Percentiles rank a stretch among this genome's conserved stretches.
phyloP scores from a whole-genome alignment of 495 filamentous ascomycete genomes.

The Terfezia boudieri region DNA sequence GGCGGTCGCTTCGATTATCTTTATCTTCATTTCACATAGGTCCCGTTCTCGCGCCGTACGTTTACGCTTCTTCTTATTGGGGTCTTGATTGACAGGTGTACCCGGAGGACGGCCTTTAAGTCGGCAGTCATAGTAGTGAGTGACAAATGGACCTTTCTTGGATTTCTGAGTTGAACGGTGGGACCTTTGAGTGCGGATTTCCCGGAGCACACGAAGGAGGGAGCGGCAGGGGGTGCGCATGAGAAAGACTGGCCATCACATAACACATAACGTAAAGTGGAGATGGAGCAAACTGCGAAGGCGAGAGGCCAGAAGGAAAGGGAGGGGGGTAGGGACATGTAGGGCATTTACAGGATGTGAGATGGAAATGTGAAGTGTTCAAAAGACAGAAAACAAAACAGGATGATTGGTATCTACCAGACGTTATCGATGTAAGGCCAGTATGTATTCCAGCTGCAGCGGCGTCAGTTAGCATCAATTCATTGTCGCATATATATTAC shows the following conservation, averaged over 20 bases:
- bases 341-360: neutral
- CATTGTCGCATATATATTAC: neutral
- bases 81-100: constrained; percentile 64
- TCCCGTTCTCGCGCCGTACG: constrained; percentile 52
- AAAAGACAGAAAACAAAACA: neutral
- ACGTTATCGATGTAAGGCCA: constrained; percentile 84
- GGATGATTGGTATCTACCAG: constrained; percentile 28
- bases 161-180: constrained; percentile 72
- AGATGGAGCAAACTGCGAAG: neutral
- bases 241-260: neutral
- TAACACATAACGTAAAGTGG: neutral
- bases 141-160: constrained; percentile 63
- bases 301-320: neutral
- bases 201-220: neutral
- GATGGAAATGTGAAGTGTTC: neutral
- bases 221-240: neutral
- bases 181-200: constrained; percentile 17
- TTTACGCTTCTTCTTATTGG: constrained; percentile 76
- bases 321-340: neutral
- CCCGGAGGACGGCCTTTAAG: constrained; percentile 68
- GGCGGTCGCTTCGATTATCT: constrained; percentile 44
- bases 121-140: constrained; percentile 80
- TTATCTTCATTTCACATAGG: constrained; percentile 80
- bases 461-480: constrained; percentile 2
- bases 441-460: constrained; percentile 54